Evolutionary conservation across 2,329 filamentous ascomycete genomes (phyloP), one percentile per base, ranked within the genome.

Genomic region (Monosporascus ibericus): DNA sequence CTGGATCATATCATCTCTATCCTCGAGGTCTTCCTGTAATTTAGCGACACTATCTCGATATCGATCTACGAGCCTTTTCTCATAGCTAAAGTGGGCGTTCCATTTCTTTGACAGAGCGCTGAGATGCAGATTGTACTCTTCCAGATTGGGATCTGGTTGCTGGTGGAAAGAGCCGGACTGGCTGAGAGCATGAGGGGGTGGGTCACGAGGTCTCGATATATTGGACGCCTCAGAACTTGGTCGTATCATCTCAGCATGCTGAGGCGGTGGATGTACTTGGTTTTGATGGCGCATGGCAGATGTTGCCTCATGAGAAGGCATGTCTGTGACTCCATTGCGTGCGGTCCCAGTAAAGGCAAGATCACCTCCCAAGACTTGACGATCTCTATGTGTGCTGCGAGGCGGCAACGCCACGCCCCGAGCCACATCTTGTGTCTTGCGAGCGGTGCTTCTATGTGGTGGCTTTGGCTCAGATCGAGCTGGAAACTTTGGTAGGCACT

Each of bases 171-270:
- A 6, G 20, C 27, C 42, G 52, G 17, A 7, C 20, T 22, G 55
- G 30, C 11, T 34, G 30, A 34, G 3, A 34, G 11, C 9, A 14
- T 9, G 30, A 14, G 30, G 4, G 30, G 30, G 51, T 27, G 44
- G 42, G 14, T 46, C 52, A 25, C 62, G 59, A 6, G 30, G 49
- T 30, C 52, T 64, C 1, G 63, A 60, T 46, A 61, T 60, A 38
- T 63, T 65, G 3, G 63, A 65, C 11, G 58, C 51, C 44, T 55
- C 58, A 30, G 63, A 65, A 20, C 49, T 39, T 15, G 58, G 47
- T 27, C 57, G 52, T 11, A 27, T 39, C 20, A 42, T 38, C 22
- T 46, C 42, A n/a, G 42, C 14, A 46, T 25, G 17, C 22, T 46
- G 42, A 30, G 42, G 14, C 30, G 42, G 20, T 17, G 42, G 17